Evolutionary conservation across 768 basidiomycete species (phyloP).

Genomic region (Paxillus rubicundulus): DNA sequence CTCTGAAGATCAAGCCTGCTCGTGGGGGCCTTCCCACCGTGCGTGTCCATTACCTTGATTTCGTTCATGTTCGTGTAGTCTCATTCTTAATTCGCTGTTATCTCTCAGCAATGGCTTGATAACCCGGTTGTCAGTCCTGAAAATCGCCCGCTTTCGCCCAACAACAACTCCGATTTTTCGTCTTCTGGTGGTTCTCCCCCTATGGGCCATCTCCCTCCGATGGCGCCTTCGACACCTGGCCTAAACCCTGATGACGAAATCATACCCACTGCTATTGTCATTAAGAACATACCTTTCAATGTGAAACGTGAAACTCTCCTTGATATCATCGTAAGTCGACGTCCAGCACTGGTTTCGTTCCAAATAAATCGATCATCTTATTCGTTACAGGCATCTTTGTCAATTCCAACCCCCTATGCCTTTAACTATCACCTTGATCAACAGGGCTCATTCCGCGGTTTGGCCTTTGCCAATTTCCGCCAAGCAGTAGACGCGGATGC

Average conservation of each 20-base stretch:
- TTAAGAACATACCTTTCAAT: slow-evolving; percentile 99
- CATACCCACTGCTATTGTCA: slow-evolving; percentile 98
- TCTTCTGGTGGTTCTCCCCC: slow-evolving; percentile 85
- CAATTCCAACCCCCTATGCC: slow-evolving; percentile 95
- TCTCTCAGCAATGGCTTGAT: slow-evolving; percentile 81
- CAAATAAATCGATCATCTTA: slow-evolving; percentile 8
- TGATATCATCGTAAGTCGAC: slow-evolving; percentile 83
- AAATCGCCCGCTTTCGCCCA: slow-evolving; percentile 77
- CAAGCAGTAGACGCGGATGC: slow-evolving; percentile 89
- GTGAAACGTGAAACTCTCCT: slow-evolving; percentile 95
- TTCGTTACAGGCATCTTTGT: slow-evolving; percentile 68
- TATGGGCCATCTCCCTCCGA: slow-evolving; percentile 39
- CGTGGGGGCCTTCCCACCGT: slow-evolving; percentile 76
- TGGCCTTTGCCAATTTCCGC: slow-evolving; percentile 98
- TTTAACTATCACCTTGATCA: slow-evolving; percentile 99
- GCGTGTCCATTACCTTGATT: slow-evolving; percentile 30
- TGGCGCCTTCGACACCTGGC: slow-evolving; percentile 49
- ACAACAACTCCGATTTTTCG: slow-evolving; percentile 87
- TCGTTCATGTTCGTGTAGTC: slow-evolving; percentile 21
- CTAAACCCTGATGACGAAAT: slow-evolving; percentile 78
- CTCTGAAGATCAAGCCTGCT: slow-evolving; percentile 68
- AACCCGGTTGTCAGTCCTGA: slow-evolving; percentile 51
- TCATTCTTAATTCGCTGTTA: slow-evolving; percentile 24
- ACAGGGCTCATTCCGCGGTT: slow-evolving; percentile 91
- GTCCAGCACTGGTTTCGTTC: slow-evolving; percentile 1